Evolutionary conservation across 2,329 filamentous ascomycete species (phyloP).

Genomic region (Tolypocladium ovalisporum): DNA sequence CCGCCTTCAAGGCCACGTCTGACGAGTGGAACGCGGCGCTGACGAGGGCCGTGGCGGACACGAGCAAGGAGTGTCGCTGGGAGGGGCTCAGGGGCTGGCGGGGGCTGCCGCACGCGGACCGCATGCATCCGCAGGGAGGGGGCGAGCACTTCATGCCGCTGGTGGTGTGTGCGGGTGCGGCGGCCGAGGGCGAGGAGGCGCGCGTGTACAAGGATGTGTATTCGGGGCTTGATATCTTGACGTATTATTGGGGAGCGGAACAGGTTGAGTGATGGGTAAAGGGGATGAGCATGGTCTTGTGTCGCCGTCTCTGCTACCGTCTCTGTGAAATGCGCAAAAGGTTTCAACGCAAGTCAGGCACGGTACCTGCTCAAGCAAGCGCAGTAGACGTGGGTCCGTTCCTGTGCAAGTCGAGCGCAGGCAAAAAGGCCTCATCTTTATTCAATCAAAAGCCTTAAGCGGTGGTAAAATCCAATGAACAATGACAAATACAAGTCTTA

Average conservation of each 20-base stretch:
- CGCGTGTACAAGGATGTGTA: conserved; percentile 37
- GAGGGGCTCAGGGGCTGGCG: conserved; percentile 35
- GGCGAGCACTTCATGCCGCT: conserved; percentile 51
- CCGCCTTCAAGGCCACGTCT: conserved; percentile 15
- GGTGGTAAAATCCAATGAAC: no score
- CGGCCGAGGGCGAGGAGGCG: conserved; percentile 29
- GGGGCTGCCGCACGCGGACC: conserved; percentile 32
- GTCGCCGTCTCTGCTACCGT: no score
- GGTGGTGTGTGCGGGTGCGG: conserved; percentile 43
- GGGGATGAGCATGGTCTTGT: neutral
- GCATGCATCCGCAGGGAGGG: conserved; percentile 41
- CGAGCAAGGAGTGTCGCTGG: conserved; percentile 22
- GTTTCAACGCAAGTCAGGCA: no score
- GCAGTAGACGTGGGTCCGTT: no score
- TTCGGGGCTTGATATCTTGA: conserved; percentile 37
- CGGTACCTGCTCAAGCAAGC: no score
- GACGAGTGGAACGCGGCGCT: conserved; percentile 35
- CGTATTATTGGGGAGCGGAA: conserved; percentile 41
- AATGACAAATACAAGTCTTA: no score
- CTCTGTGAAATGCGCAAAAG: no score
- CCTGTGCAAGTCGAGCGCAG: no score
- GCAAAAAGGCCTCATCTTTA: no score
- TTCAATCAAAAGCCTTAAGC: no score
- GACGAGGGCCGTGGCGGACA: conserved; percentile 24
- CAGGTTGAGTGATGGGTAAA: conserved; percentile 5